Percentiles rank a stretch among this genome's conserved stretches.
Conservation (phyloP, 495 filamentous ascomycete genomes). For the Penicillium dipodomyicola region DNA sequence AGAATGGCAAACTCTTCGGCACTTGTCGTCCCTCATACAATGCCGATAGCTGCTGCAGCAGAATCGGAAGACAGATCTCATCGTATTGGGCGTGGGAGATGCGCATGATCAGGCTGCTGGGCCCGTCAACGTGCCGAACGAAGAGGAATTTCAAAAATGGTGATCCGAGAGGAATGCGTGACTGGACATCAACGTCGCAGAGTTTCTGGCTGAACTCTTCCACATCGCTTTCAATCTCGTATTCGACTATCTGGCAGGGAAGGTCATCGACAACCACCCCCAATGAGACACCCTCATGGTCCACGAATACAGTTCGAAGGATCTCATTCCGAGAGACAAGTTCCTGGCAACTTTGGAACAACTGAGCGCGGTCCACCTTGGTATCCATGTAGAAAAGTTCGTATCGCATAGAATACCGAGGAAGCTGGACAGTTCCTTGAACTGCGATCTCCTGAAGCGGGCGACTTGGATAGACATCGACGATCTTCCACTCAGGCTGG, state of each 20-base stretch:
- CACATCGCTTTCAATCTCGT: conserved; percentile 30
- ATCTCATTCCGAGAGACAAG: conserved; percentile 50
- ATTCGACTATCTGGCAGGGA: conserved; percentile 20
- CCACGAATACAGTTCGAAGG: conserved; percentile 55
- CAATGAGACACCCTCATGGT: conserved; percentile 35
- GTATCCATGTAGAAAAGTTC: conserved; percentile 27
- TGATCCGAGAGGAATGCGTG: conserved; percentile 43
- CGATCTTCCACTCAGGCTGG: conserved; percentile 9
- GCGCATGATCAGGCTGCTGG: conserved; percentile 46
- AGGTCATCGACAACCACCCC: conserved; percentile 48
- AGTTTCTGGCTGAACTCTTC: conserved; percentile 35
- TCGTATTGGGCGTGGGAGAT: conserved; percentile 63
- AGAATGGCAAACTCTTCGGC: conserved; percentile 38
- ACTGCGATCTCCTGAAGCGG: conserved; percentile 41
- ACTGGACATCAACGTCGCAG: conserved; percentile 32
- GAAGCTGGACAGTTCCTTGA: conserved; percentile 40
- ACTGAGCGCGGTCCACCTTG: conserved; percentile 15
- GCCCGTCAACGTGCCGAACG: conserved; percentile 30
- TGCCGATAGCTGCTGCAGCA: conserved; percentile 40
- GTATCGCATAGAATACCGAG: conserved; percentile 31
- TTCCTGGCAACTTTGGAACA: conserved; percentile 25
- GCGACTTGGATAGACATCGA: conserved; percentile 17
- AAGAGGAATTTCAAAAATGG: conserved; percentile 50
- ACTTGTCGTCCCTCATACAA: conserved; percentile 32
- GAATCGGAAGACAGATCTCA: conserved; percentile 52